Evolutionary conservation across 2,329 filamentous ascomycete genomes (phyloP).

Genomic region (Chrysosphaeria jannelii): DNA sequence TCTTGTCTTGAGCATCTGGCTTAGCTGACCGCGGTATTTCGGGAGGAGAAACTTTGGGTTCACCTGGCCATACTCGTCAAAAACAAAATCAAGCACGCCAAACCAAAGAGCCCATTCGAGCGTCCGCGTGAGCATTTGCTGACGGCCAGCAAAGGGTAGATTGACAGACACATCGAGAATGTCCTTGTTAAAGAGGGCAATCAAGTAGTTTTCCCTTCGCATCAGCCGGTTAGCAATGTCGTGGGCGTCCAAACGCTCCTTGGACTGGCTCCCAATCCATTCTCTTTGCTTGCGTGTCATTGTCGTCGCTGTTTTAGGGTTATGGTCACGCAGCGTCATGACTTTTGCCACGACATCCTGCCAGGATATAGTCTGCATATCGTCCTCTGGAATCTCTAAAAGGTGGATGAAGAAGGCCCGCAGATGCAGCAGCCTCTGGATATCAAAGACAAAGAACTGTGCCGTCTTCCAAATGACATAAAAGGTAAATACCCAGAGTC

Average conservation of each 20-base stretch:
- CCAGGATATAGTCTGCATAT: slow-evolving; percentile 89
- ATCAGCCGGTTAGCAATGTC: slow-evolving; percentile 93
- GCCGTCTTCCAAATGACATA: slow-evolving; percentile 63
- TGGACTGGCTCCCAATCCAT: slow-evolving; percentile 57
- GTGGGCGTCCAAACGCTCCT: slow-evolving; percentile 81
- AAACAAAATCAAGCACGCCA: slow-evolving; percentile 78
- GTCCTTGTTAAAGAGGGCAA: slow-evolving; percentile 93
- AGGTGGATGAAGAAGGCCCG: slow-evolving; percentile 66
- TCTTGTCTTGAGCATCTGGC: slow-evolving; percentile 43
- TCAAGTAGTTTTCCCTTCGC: slow-evolving; percentile 89
- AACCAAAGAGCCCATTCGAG: slow-evolving; percentile 80
- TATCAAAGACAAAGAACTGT: slow-evolving; percentile 34
- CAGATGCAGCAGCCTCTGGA: slow-evolving; percentile 43
- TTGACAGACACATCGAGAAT: slow-evolving; percentile 65
- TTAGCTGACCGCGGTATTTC: slow-evolving; percentile 48
- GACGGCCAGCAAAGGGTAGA: slow-evolving; percentile 49
- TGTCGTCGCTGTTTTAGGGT: slow-evolving; percentile 43
- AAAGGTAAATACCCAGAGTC: slow-evolving; percentile 60
- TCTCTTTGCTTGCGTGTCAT: slow-evolving; percentile 19
- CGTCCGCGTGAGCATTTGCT: slow-evolving; percentile 65
- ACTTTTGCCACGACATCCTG: slow-evolving; percentile 65
- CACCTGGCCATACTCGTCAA: slow-evolving; percentile 68
- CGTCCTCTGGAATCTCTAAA: slow-evolving; percentile 48
- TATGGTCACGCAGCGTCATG: slow-evolving; percentile 58
- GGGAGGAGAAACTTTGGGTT: slow-evolving; percentile 64